A percentile compares a stretch with the other conserved stretches of the same genome.
phyloP scores from a whole-genome alignment of 2,329 filamentous ascomycete species.

The Simplicillium aogashimaense region DNA sequence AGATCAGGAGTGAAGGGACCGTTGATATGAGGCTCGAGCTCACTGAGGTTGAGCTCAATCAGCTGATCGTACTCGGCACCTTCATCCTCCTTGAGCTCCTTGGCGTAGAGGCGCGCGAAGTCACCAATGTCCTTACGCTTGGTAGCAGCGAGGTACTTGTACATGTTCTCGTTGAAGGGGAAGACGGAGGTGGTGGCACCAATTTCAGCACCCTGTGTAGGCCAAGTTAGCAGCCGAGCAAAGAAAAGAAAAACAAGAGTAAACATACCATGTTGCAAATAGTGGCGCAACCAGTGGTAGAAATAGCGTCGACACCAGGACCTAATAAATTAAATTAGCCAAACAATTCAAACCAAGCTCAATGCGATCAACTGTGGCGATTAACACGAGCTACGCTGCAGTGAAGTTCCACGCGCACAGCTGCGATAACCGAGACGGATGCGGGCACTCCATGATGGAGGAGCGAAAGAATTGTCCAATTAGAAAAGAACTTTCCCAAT shows the following conservation, averaged over 20 bases:
- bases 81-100: conserved; percentile 79
- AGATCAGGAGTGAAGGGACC: conserved; percentile 98
- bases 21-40: conserved; percentile 97
- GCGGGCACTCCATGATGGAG: no score
- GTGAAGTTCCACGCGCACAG: no score
- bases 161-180: conserved; percentile 97
- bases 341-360: no score
- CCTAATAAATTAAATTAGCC: conserved; percentile 8
- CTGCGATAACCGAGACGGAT: no score
- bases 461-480: no score
- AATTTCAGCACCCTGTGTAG: conserved; percentile 50
- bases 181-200: conserved; percentile 89
- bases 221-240: background rate
- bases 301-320: conserved; percentile 58
- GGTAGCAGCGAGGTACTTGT: conserved; percentile 87
- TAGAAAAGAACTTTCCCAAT: no score
- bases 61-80: conserved; percentile 92
- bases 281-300: conserved; percentile 49
- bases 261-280: conserved; percentile 56
- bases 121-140: conserved; percentile 88
- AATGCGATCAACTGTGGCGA: no score
- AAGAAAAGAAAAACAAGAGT: no score
- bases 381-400: no score
- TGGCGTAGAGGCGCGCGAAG: conserved; percentile 73
- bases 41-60: conserved; percentile 89